phyloP scores from a whole-genome alignment of 768 basidiomycete species.

The Fistulinella prunicolor region DNA sequence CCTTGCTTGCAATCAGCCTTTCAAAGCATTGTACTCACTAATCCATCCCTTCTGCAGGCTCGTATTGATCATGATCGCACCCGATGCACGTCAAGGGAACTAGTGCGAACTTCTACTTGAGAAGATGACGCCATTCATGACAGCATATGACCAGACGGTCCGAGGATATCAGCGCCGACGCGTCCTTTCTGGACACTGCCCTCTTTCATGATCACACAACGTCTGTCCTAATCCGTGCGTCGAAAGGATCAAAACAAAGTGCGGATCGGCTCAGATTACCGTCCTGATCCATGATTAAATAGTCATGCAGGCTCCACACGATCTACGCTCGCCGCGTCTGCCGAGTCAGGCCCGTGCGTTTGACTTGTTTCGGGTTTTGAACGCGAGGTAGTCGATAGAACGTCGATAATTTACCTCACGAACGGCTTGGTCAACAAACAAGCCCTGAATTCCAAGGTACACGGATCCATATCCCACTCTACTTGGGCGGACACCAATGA shows the following conservation, averaged over 20 bases:
- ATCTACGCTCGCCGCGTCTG: slow-evolving; percentile 3
- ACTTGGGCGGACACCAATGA: no score
- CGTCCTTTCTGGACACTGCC: background rate
- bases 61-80: no score
- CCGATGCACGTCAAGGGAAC: no score
- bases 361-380: background rate
- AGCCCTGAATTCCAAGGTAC: no score
- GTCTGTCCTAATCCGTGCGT: background rate
- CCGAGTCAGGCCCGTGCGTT: background rate
- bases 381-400: no score
- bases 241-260: background rate
- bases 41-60: no score
- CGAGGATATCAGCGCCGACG: background rate
- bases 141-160: background rate
- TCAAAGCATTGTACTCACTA: no score
- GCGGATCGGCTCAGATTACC: slow-evolving; percentile 1
- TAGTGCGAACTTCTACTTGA: background rate
- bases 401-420: background rate
- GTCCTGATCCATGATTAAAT: background rate
- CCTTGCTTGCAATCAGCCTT: no score
- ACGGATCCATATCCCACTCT: no score
- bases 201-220: no score
- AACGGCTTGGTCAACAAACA: background rate
- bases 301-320: background rate
- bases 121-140: background rate